Evolutionary conservation across 148 eudicot genomes (phyloP), one percentile per base, ranked within the genome.

Genomic region (Bassia scoparia): DNA sequence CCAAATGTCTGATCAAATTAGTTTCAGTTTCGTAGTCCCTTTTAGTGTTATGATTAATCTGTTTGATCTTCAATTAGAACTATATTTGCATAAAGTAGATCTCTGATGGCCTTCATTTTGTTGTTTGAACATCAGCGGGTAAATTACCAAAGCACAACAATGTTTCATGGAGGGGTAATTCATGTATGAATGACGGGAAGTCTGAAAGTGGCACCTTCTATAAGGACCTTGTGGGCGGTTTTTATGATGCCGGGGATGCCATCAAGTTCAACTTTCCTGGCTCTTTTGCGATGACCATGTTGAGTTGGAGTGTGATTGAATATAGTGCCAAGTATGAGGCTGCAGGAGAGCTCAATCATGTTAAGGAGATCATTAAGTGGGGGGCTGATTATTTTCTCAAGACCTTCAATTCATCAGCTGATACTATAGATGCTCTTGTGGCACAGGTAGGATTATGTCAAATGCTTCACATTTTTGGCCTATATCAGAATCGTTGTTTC

Each of bases 251-350:
- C 11, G 99, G 99, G 27, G 99, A 96, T 85, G 96, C 99, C 13
- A 96, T 90, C 69, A 96, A 96, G 86, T 96, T 96, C 77, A 71
- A 96, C 69, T 96, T 92, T 76, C 99, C 99, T 56, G 56, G 69
- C 31, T 81, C 99, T 61, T 96, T 92, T 78, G 88, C 99, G 71
- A 80, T 96, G 88, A 96, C 97, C 58, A 92, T 96, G 99, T 79
- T 96, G 81, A 96, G 99, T 77, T 96, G 99, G 99, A 96, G 99
- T 74, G 99, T 96, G 75, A 92, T 96, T 26, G 97, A 96, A 69
- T 96, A 96, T 82, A 90, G 89, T 46, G 93, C 88, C 5, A 96
- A 96, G 72, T 96, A 87, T 71, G 97, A 92, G 78, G 96, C 92
- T 76, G 99, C 92, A 20, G 96, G 92, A 38, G 99, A 96, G 86